Evolutionary conservation across 139 green algal genomes (phyloP).

Genomic region (Tetradesmus obliquus): DNA sequence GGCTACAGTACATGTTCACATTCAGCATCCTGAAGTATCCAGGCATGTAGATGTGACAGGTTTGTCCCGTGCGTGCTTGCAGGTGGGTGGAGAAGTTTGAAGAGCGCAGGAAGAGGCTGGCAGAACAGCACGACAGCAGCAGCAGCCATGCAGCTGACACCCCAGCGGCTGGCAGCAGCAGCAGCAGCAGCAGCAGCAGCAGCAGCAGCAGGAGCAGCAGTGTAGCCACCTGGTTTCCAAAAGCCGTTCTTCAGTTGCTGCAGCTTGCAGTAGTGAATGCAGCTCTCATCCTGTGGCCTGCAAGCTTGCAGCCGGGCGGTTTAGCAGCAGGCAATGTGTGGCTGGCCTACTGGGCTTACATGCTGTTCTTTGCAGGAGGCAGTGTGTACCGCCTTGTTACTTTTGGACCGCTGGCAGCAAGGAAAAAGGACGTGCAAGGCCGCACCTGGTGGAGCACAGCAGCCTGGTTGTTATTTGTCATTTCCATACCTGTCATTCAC

Average conservation of each 20-base stretch:
- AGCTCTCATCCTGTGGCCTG: conserved; percentile 52
- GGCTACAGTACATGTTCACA: too few relatives aligned
- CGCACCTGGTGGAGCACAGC: neutral
- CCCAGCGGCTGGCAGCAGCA: neutral
- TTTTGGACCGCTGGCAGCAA: conserved; percentile 53
- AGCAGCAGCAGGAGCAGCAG: conserved; percentile 13
- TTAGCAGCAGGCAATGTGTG: conserved; percentile 40
- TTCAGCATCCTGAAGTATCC: neutral
- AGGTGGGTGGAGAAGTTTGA: conserved; percentile 55
- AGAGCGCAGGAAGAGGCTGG: conserved; percentile 30
- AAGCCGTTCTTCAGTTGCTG: conserved; percentile 37
- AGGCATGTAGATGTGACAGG: neutral
- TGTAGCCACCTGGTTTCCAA: neutral
- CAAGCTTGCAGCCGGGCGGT: conserved; percentile 41
- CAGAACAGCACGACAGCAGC: conserved; percentile 22
- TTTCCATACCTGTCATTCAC: conserved; percentile 62
- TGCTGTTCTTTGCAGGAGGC: conserved; percentile 67
- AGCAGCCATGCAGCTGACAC: neutral
- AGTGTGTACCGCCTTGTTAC: conserved; percentile 55
- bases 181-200: conserved; percentile 31
- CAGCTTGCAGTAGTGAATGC: conserved; percentile 50
- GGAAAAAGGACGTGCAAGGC: conserved; percentile 55
- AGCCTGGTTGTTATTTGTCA: conserved; percentile 60
- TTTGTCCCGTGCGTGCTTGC: neutral
- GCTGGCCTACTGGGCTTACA: conserved; percentile 54